Evolutionary conservation across 2,329 filamentous ascomycete species (phyloP), one percentile per base, ranked within the genome.

Genomic region (Paramyrothecium sp.): DNA sequence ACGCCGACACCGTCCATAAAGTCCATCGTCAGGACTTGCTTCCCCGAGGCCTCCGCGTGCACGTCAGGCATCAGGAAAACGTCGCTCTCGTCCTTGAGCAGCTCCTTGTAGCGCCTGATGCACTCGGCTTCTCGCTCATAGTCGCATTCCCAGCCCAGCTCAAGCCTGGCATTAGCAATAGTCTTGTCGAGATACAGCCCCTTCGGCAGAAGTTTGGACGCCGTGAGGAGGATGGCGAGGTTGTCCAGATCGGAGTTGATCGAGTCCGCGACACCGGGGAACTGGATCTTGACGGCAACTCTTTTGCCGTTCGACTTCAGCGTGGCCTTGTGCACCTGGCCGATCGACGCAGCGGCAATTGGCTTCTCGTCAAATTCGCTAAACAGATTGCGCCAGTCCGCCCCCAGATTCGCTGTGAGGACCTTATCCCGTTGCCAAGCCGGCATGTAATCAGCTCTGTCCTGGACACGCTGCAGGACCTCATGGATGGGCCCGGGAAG

Each of bases 211-310:
- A 99, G 84, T 57, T 91, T 88, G 5, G 93, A 96, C 23, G 95
- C 95, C 7, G 91, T 95, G 13, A 99, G 85, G 2, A 99, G 87
- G 56, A 99, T 84, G 10, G 90, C 91, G 33, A 99, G 83, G 67
- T 99, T 99, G 74, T 92, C 96, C 1, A 99, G 83, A 67, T 99
- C 95, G 1, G 94, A 97, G 73, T 97, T 92, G 71, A 99, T 99
- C 3, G 93, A 98, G 72, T 91, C 89, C 19, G 94, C 91, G 1
- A 99, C 95, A 16, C 96, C 96, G 1, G 95, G 95, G 66, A 99
- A 99, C 73, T 99, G 95, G 11, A 99, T 89, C 74, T 99, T 99
- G 68, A 99, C 93, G 3, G 95, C 95, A 0, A 99, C 95, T 48
- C 82, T 80, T 62, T 88, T 81, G 44, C 89, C 88, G 46, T 83